A percentile compares a stretch with the other conserved stretches of the same genome.
These are phyloP conservation scores for Heliamphora pulchella DNA, from an alignment of 179 eudicot genomes.

Conservation along the genomic window DNA sequence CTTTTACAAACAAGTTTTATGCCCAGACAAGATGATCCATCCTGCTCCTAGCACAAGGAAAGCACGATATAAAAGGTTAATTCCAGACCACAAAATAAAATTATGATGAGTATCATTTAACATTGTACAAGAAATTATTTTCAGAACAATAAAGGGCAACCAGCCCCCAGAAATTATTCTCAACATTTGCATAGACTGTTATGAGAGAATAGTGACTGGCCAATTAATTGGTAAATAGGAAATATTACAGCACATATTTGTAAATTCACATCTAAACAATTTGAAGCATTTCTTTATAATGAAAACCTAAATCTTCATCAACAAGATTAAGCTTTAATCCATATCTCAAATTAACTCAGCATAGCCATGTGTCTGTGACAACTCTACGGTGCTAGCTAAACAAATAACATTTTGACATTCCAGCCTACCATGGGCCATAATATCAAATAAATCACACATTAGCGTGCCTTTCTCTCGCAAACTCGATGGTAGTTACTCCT, in stretches of 20 bases:
- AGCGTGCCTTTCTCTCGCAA: background rate
- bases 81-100: background rate
- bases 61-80: constrained; percentile 1
- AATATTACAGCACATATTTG: background rate
- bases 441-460: background rate
- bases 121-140: background rate
- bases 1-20: constrained; percentile 32
- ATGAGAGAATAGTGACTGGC: background rate
- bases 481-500: too few relatives aligned
- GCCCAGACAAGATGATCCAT: constrained; percentile 45
- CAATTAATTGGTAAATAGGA: background rate
- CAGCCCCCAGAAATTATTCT: too few relatives aligned
- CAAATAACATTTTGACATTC: background rate
- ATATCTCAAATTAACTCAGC: background rate
- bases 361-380: background rate
- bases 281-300: background rate
- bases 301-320: background rate
- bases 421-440: background rate
- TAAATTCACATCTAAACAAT: background rate
- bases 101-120: too few relatives aligned
- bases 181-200: background rate
- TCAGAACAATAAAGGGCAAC: background rate
- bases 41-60: constrained; percentile 31
- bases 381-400: background rate
- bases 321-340: background rate